These are phyloP conservation scores for Aspergillus ruber DNA, from an alignment of 2,329 filamentous ascomycete genomes.

Conservation along the genomic window DNA sequence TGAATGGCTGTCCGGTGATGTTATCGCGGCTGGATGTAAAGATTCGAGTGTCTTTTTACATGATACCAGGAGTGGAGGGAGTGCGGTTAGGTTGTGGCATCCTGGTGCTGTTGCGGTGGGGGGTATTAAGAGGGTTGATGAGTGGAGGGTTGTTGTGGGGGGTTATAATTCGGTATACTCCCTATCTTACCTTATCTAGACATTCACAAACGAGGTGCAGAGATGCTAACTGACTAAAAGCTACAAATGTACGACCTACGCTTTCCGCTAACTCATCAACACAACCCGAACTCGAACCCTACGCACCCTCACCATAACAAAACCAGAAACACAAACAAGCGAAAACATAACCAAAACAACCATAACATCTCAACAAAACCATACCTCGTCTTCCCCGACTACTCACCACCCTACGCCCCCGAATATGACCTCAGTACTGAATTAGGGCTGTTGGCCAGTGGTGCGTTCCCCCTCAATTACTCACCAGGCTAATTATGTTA, in stretches of 20 bases:
- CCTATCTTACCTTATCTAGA: neutral
- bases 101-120: conserved; percentile 20
- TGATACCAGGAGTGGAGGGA: conserved; percentile 29
- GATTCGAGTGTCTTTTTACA: conserved; percentile 30
- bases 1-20: conserved; percentile 32
- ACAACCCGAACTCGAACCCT: conserved; percentile 13
- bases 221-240: conserved; percentile 11
- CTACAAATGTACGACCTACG: conserved; percentile 39
- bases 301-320: neutral
- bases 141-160: conserved; percentile 29
- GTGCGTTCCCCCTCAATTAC: conserved; percentile 17
- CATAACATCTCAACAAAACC: conserved; percentile 25
- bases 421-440: conserved; percentile 33
- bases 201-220: too few species aligned
- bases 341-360: neutral
- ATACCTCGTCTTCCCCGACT: conserved; percentile 32
- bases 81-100: conserved; percentile 28
- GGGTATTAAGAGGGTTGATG: conserved; percentile 30
- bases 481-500: neutral
- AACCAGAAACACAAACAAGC: neutral
- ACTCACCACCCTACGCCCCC: conserved; percentile 18
- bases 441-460: conserved; percentile 32
- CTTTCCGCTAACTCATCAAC: conserved; percentile 23
- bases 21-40: conserved; percentile 31
- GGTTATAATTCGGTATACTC: conserved; percentile 26